Base-by-base conservation (phyloP, 495 filamentous ascomycete species). In the Oleoguttula mirabilis region DNA sequence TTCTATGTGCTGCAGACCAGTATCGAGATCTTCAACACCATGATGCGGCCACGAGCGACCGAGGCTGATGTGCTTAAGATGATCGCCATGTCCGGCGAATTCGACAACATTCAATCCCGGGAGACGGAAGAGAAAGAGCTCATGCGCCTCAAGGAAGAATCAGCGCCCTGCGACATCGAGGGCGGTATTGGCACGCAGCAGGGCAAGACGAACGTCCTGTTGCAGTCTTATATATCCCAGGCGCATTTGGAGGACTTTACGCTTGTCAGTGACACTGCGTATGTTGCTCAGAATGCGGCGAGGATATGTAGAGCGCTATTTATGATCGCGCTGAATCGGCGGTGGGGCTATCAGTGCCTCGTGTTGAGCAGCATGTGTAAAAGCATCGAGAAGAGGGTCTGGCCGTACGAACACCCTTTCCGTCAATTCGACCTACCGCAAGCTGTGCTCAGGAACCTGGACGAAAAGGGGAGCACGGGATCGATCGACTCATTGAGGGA, bases 51-150 rank as follows among this genome's bases (percentile, higher is more conserved):
- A 11, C 69, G 68, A 10, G 75, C 85, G 5, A 80, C 78, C 2
- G 92, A 95, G 62, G 83, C 84, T 15, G 88, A 96, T 56, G 77
- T 93, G 21, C 66, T 99, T 21, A 77, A 77, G 48, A 95, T 96
- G 87, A 85, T 99, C 54, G 85, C 84, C 56, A 79, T 85, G 75
- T 92, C 85, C 51, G 86, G 86, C 33, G 90, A 99, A 64, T 99
- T 99, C 47, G 83, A 95, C 61, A 93, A 96, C 45, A 88, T 99
- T 40, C 87, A 94, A 58, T 80, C 80, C 4, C 67, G 90, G 25
- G 92, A 99, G 24, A 88, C 53, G 40, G 90, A 99, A 57, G 72
- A 77, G 7, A 75, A 79, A 37, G 90, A 96, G 59, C 67, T 99
- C 8, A 63, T 66, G 21, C 68, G 66, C 31, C 60, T 93, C 2